These are phyloP conservation scores for Discostella stelligeroides DNA, from an alignment of 108 stramenopile species.

Conservation along the genomic window DNA sequence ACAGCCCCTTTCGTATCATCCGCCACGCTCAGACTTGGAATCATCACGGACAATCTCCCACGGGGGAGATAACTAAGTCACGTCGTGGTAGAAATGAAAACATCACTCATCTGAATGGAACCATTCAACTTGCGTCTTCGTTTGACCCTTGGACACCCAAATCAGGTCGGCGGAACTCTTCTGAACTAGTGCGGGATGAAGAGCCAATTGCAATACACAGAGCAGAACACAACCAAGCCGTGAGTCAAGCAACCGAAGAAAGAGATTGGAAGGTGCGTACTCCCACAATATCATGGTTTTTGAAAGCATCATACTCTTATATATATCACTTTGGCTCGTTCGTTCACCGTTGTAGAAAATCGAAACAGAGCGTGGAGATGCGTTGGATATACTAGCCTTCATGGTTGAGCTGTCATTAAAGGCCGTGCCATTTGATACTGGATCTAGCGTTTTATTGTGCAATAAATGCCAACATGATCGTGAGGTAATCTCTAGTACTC, in stretches of 20 bases:
- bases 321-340: no score
- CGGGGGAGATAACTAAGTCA: not conserved
- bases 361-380: constrained; percentile 73
- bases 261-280: constrained; percentile 13
- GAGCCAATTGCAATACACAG: not conserved
- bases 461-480: not conserved
- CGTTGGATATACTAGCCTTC: constrained; percentile 60
- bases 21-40: constrained; percentile 24
- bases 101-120: not conserved
- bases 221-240: not conserved
- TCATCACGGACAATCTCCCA: constrained; percentile 1
- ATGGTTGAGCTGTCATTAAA: constrained; percentile 61
- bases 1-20: constrained; percentile 18
- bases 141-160: constrained; percentile 14
- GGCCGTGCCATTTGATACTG: constrained; percentile 2
- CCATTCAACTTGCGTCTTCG: constrained; percentile 9
- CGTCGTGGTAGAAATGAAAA: not conserved
- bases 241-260: not conserved
- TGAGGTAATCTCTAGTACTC: not conserved
- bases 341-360: constrained; percentile 13
- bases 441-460: no score
- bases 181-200: not conserved
- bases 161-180: not conserved
- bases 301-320: not conserved
- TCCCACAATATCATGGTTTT: not conserved